These are phyloP conservation scores for Talaromyces sp. DNA, from an alignment of 2,329 filamentous ascomycete species.

Conservation along the genomic window DNA sequence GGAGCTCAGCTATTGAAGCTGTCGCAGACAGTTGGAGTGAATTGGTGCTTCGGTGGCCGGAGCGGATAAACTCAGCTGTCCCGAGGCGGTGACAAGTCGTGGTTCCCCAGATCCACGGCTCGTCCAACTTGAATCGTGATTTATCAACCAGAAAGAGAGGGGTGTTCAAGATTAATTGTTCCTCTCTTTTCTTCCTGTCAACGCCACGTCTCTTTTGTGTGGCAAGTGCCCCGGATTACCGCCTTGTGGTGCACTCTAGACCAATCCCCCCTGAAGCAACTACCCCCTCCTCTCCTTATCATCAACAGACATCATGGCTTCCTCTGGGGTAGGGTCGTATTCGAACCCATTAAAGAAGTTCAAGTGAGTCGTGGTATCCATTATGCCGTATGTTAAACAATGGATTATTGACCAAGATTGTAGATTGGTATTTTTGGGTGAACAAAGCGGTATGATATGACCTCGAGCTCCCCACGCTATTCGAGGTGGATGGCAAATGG, in stretches of 20 bases:
- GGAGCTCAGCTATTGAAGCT: constrained; percentile 20
- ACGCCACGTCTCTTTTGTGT: constrained; percentile 1
- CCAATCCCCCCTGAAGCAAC: constrained; percentile 34
- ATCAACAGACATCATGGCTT: constrained; percentile 67
- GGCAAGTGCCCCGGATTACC: neutral
- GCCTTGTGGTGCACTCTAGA: constrained; percentile 2
- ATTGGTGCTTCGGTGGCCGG: constrained; percentile 30
- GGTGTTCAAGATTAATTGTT: constrained; percentile 5
- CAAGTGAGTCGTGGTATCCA: constrained; percentile 66
- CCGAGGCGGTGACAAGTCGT: constrained; percentile 20
- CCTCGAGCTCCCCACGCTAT: constrained; percentile 12
- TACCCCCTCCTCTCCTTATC: constrained; percentile 21
- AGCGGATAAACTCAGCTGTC: constrained; percentile 33
- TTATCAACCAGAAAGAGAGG: constrained; percentile 5
- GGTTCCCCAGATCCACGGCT: constrained; percentile 35
- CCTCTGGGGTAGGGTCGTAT: constrained; percentile 78
- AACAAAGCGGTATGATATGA: constrained; percentile 86
- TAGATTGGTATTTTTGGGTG: constrained; percentile 94
- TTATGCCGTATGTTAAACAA: neutral
- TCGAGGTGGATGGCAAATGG: neutral
- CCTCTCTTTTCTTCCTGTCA: constrained; percentile 3
- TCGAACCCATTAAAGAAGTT: constrained; percentile 99
- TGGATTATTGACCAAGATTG: constrained; percentile 28
- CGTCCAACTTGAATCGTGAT: constrained; percentile 11
- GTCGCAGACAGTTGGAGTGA: constrained; percentile 15